Conservation (phyloP, 805 yeast genomes). For the Metschnikowia dekortorum region DNA sequence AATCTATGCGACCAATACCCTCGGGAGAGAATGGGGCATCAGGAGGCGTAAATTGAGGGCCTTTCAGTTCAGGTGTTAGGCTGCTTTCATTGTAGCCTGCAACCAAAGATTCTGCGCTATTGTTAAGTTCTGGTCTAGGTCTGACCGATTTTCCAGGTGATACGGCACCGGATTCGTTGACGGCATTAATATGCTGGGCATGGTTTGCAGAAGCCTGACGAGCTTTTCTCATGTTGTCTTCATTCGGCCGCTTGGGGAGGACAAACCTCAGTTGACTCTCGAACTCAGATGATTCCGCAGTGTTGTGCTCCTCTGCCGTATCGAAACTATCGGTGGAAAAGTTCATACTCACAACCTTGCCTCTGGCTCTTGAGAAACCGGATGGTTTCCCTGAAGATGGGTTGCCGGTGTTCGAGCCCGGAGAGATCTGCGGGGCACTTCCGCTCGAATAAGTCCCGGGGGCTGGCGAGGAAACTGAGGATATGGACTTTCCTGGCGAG, state of each 20-base stretch:
- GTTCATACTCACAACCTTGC: background rate
- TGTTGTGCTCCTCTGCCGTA: slow-evolving; percentile 12
- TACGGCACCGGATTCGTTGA: background rate
- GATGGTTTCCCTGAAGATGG: background rate
- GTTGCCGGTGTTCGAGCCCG: background rate
- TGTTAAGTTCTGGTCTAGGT: background rate
- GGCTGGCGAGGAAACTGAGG: background rate
- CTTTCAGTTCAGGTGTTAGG: background rate
- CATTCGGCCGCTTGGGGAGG: slow-evolving; percentile 16
- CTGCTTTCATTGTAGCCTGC: background rate
- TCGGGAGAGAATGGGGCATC: background rate
- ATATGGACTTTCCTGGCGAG: background rate
- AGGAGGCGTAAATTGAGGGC: no score
- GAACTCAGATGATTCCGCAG: background rate
- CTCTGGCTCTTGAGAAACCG: background rate
- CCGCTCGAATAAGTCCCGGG: background rate
- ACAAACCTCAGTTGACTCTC: slow-evolving; percentile 1
- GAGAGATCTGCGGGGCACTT: background rate
- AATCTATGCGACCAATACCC: background rate
- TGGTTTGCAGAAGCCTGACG: slow-evolving; percentile 11
- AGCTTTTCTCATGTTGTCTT: slow-evolving; percentile 12
- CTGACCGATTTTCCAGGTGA: background rate
- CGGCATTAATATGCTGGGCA: background rate
- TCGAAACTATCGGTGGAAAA: slow-evolving; percentile 13
- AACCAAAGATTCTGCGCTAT: background rate